Base-by-base conservation (phyloP, 352 stramenopile species). In the Phytopythium montanum region DNA sequence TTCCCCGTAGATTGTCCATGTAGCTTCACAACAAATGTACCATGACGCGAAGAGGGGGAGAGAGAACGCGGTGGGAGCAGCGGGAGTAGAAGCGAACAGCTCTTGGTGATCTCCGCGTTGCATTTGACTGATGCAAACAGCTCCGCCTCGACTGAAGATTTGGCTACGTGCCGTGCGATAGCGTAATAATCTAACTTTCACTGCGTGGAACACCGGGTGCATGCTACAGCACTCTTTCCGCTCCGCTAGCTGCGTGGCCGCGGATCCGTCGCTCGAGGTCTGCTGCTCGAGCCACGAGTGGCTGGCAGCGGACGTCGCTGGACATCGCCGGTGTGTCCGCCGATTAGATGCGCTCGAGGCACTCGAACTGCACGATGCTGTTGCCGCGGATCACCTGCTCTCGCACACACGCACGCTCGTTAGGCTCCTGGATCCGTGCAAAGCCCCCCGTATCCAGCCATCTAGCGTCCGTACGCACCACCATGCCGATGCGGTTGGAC, bases 281-380 rank as follows among this genome's bases (percentile, higher is more conserved):
- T 13, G 42, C 21, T 49, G 42, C 42, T 49, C 5, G 42, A 12
- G 33, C 14, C 33, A 16, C 33, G 33, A 6, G 16, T 9, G 41
- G 29, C 21, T 29, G 39, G 39, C 7, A 28, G n/a, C 21, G 42
- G 42, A 23, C n/a, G 29, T n/a, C 16, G 49, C 14, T 31, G 39
- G 28, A 26, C 1, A 13, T 26, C 18, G 1, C 10, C 16, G 6
- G 28, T n/a, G 50, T 68, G 16, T 36, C 55, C 50, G 14, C 31
- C 25, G 54, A 33, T 75, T 87, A 90, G 64, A 94, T 79, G 52
- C 72, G 73, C 61, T 96, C 87, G 18, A 96, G 73, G 65, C 85
- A 95, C 63, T 96, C 87, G 54, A 96, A 94, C 68, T 96, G 86
- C 58, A 96, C 85, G 58, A 96, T 94, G 60, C 87, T 96, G 73